These are phyloP conservation scores for Arxiozyma slooffiae DNA, from an alignment of 1,139 yeast genomes.

Conservation along the genomic window DNA sequence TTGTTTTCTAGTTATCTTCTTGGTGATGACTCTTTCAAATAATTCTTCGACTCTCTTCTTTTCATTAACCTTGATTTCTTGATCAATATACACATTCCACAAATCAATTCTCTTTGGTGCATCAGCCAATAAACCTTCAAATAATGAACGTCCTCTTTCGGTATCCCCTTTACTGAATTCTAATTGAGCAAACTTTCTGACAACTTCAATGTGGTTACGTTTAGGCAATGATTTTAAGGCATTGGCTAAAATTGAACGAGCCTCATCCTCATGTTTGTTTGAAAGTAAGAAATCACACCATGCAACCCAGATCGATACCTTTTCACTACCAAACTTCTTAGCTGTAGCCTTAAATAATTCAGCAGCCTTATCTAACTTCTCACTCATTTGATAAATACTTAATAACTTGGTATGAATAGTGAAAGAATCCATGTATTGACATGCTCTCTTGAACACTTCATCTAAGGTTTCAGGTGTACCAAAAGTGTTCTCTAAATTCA, in stretches of 20 bases:
- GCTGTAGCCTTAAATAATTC: slow-evolving; percentile 54
- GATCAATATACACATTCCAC: slow-evolving; percentile 93
- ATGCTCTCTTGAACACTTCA: slow-evolving; percentile 68
- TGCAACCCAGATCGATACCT: slow-evolving; percentile 63
- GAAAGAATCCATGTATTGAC: slow-evolving; percentile 84
- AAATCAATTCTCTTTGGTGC: slow-evolving; percentile 87
- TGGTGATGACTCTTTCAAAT: slow-evolving; percentile 66
- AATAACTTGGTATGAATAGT: slow-evolving; percentile 72
- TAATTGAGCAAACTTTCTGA: slow-evolving; percentile 78
- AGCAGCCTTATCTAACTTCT: slow-evolving; percentile 61
- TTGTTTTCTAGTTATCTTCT: slow-evolving; percentile 75
- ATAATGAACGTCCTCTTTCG: slow-evolving; percentile 89
- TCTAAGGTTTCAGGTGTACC: slow-evolving; percentile 79
- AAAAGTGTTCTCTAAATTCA: slow-evolving; percentile 87
- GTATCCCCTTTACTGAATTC: slow-evolving; percentile 81
- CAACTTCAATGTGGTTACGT: slow-evolving; percentile 69
- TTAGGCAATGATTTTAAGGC: slow-evolving; percentile 68
- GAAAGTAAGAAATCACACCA: slow-evolving; percentile 70
- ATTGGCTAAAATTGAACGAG: slow-evolving; percentile 60
- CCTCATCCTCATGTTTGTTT: slow-evolving; percentile 44
- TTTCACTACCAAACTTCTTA: slow-evolving; percentile 70
- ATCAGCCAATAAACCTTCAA: slow-evolving; percentile 83
- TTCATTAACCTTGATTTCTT: slow-evolving; percentile 62
- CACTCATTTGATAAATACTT: slow-evolving; percentile 65
- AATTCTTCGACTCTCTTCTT: slow-evolving; percentile 61